Evolutionary conservation across 2,329 filamentous ascomycete genomes (phyloP).

Genomic region (Sarocladium strictum): DNA sequence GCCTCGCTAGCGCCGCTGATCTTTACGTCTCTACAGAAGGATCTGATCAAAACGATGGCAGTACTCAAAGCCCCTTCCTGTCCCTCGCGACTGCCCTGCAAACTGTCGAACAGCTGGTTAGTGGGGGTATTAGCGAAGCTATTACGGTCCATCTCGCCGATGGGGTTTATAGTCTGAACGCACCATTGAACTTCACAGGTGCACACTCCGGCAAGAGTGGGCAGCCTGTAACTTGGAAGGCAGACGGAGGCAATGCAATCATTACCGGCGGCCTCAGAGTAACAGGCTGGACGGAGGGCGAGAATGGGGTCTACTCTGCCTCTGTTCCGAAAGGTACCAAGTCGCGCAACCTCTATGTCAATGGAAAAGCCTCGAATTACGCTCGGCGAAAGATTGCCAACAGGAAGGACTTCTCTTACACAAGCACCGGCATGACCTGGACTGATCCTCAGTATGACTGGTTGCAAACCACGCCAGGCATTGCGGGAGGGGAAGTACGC

Average conservation of each 20-base stretch:
- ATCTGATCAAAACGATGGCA: too few relatives aligned
- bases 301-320: not conserved
- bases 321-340: not conserved
- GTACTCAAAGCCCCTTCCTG: too few relatives aligned
- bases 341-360: slow-evolving; percentile 7
- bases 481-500: not conserved
- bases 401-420: slow-evolving; percentile 3
- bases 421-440: not conserved
- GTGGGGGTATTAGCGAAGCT: too few relatives aligned
- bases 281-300: not conserved
- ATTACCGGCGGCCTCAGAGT: not conserved
- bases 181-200: too few relatives aligned
- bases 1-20: too few relatives aligned
- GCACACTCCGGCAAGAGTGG: too few relatives aligned
- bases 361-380: not conserved
- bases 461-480: not conserved
- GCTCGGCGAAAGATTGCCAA: not conserved
- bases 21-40: too few relatives aligned
- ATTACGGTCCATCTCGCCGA: too few relatives aligned
- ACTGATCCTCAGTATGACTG: not conserved
- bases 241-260: not conserved
- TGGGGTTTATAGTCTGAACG: too few relatives aligned
- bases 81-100: too few relatives aligned
- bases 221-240: too few relatives aligned
- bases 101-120: too few relatives aligned